Evolutionary conservation across 176 grass and related monocot species (phyloP).

Genomic region (Oryza longistaminata): DNA sequence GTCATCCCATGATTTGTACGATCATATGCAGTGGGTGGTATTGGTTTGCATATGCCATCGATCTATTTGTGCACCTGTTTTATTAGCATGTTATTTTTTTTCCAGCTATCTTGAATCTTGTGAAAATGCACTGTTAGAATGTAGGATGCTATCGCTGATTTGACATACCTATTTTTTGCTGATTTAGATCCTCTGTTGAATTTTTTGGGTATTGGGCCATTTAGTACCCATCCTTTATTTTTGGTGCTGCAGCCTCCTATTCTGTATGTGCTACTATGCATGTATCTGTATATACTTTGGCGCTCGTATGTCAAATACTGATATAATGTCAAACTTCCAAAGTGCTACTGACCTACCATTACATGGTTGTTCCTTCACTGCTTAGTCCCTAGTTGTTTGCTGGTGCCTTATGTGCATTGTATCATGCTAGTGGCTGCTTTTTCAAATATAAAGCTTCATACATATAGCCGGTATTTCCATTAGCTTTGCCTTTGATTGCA

Average conservation of each 20-base stretch:
- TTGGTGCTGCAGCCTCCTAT: neutral
- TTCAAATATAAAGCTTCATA: neutral
- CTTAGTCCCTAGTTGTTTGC: neutral
- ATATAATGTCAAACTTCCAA: conserved; percentile 12
- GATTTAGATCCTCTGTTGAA: neutral
- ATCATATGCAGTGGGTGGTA: neutral
- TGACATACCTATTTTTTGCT: neutral
- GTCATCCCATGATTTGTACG: conserved; percentile 5
- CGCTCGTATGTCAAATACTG: neutral
- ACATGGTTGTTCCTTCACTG: neutral
- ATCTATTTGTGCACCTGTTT: neutral
- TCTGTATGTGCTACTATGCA: neutral
- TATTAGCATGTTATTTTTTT: conserved; percentile 22
- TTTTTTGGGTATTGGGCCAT: neutral
- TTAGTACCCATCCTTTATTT: neutral
- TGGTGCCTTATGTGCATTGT: conserved; percentile 9
- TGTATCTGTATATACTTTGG: neutral
- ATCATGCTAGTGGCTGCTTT: neutral
- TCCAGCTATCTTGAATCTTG: neutral
- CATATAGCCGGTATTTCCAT: conserved; percentile 31
- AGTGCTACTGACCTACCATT: conserved; percentile 5
- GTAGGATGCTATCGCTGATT: conserved; percentile 7
- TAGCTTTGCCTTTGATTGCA: conserved; percentile 31
- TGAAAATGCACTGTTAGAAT: neutral
- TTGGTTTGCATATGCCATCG: neutral